Conservation (phyloP, 306 rosid species). For the Parietaria judaica region DNA sequence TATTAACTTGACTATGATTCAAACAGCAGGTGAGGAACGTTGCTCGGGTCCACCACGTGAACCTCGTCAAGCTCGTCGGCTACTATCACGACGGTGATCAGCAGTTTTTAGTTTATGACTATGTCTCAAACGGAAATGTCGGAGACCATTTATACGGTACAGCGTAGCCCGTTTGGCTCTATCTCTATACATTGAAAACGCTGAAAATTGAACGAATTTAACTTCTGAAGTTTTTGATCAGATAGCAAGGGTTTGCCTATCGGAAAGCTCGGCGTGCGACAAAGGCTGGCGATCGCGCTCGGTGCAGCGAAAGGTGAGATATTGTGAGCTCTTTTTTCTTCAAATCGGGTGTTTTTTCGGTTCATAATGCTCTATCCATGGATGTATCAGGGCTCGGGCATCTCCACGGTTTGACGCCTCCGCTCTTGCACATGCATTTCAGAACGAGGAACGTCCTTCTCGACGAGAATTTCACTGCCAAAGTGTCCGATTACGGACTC, state of each 20-base stretch:
- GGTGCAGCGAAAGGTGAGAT: constrained; percentile 64
- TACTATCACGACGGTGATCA: constrained; percentile 49
- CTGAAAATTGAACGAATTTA: neutral
- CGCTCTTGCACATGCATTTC: constrained; percentile 53
- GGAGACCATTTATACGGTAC: constrained; percentile 61
- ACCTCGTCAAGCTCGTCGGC: constrained; percentile 57
- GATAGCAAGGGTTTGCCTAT: constrained; percentile 54
- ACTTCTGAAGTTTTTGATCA: constrained; percentile 21
- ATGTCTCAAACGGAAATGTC: constrained; percentile 53
- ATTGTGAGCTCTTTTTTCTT: constrained; percentile 1
- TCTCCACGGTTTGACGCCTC: constrained; percentile 63
- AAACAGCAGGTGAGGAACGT: constrained; percentile 43
- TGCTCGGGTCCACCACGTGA: constrained; percentile 39
- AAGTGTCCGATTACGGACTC: constrained; percentile 67
- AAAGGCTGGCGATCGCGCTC: constrained; percentile 50
- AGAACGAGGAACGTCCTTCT: constrained; percentile 58
- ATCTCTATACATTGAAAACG: neutral
- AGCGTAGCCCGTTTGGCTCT: constrained; percentile 14
- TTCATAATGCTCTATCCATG: constrained; percentile 1
- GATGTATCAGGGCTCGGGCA: constrained; percentile 48
- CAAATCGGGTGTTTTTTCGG: neutral
- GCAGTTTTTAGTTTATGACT: constrained; percentile 56
- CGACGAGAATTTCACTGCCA: constrained; percentile 43
- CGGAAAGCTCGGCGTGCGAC: constrained; percentile 48
- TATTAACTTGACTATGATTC: neutral